Base-by-base conservation (phyloP, 192 early-diverging fungal genomes). In the Backusella psychrophila region DNA sequence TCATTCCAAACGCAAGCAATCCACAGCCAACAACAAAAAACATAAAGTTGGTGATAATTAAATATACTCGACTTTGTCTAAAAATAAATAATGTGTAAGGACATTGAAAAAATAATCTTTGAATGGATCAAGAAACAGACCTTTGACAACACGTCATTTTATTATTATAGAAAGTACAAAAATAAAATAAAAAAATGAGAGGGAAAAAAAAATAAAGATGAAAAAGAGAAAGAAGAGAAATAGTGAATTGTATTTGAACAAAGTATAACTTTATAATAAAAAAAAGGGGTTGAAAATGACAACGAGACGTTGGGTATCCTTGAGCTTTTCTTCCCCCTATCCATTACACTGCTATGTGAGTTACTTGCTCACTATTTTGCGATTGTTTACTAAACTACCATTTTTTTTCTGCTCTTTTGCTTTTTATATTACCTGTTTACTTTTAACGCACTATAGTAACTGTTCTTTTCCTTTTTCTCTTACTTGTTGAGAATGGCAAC, bases 101-200 rank as follows among this genome's bases (percentile, higher is more conserved):
- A 33, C 0, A 34, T 26, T 66, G 33, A 33, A 33, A 33, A 33
- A 44, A 44, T 5, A 44, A 33, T 17, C 52, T 59, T 14, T n/a
- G 11, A n/a, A 21, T 46, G 29, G 5, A 49, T 71, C n/a, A 31
- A 71, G 21, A 21, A 21, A 71, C 70, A 15, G 6, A 75, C 74
- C 52, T 75, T 75, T 75, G 63, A 75, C 74, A 75, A 65, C 74
- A 75, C 63, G 65, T 19, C 74, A 75, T 75, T 14, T 38, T 31
- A 35, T 23, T 44, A 46, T 72, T 21, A 11, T 52, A 19, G 44
- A 33, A 15, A 11, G 23, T 35, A 72, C 46, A 49, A 49, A 6
- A 46, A 71, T 6, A 23, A 23, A 8, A 52, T 5, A 53, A 17
- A 72, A 23, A 33, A 33, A 72, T 23, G 11, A 59, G 19, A 56